These are phyloP conservation scores for Lagenaria siceraria DNA, from an alignment of 306 rosid species.

Conservation along the genomic window DNA sequence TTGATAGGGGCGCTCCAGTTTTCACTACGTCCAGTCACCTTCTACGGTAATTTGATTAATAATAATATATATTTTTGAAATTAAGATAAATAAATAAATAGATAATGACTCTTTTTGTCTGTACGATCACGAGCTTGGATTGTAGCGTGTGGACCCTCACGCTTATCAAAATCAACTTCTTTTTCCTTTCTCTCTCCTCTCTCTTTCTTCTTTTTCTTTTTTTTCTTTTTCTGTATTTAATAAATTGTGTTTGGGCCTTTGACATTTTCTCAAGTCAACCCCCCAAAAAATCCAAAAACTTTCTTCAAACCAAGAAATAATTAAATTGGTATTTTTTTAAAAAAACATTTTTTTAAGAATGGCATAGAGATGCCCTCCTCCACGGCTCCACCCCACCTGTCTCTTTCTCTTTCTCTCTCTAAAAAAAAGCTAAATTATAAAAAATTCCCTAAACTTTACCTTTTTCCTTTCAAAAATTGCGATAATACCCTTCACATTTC, in stretches of 20 bases:
- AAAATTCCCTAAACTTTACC: not conserved
- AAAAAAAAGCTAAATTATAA: not conserved
- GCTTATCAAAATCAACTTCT: not conserved
- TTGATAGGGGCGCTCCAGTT: slow-evolving; percentile 13
- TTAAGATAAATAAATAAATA: not conserved
- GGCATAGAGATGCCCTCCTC: slow-evolving; percentile 40
- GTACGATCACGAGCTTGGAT: slow-evolving; percentile 26
- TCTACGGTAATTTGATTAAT: not conserved
- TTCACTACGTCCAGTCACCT: not conserved
- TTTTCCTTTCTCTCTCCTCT: not conserved
- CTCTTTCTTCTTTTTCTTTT: not conserved
- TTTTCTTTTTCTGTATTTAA: not conserved
- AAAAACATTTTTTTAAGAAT: not conserved
- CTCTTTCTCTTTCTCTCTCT: not conserved
- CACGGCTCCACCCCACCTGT: not conserved
- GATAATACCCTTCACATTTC: not conserved
- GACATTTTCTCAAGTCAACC: slow-evolving; percentile 34
- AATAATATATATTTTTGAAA: too few relatives aligned
- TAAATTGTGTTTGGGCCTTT: slow-evolving; percentile 13
- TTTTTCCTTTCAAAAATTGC: not conserved
- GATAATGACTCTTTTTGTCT: slow-evolving; percentile 21
- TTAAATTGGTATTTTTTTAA: not conserved
- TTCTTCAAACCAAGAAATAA: slow-evolving; percentile 4
- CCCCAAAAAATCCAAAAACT: slow-evolving; percentile 1
- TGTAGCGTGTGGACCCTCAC: slow-evolving; percentile 29